Evolutionary conservation across 176 grass and related monocot genomes (phyloP), one percentile per base, ranked within the genome.

Genomic region (Calamus simplicifolius): DNA sequence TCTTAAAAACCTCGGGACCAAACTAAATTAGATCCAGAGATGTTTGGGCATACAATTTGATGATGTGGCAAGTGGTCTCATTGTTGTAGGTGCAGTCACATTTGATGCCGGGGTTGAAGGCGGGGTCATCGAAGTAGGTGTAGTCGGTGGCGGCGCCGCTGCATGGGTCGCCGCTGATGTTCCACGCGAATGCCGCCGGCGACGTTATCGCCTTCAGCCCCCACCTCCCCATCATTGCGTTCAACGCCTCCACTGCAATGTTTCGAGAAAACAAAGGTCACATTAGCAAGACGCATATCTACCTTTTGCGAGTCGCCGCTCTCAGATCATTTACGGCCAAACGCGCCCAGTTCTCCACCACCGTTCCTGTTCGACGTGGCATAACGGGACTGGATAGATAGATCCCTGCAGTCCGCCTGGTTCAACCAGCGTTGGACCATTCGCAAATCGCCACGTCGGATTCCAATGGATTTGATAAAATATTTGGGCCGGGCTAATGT

Each of bases 141-240:
- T 15, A 29, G 29, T 90, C 86, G 16, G 80, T 79, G 51, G 91
- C 91, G 18, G 50, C 21, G 64, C 91, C 91, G 60, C 67, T 95
- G 81, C 91, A 95, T 16, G 80, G 91, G 53, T 95, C 68, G 50
- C 86, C 86, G 74, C 74, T 95, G 77, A 87, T 82, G 80, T 90
- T 95, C 91, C 91, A 95, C 21, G 21, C 21, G 21, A 23, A 23
- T 1, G 21, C 21, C 21, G 69, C 29, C 10, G 86, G 8, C 7
- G 70, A 30, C 59, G 85, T 23, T 23, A 23, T 76, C 55, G 4
- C 56, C 69, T 38, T 50, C 21, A 23, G 21, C 5, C 71, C 68
- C 31, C 85, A 85, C 59, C 79, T 72, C 29, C 50, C 85, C 50
- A 89, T 58, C 13, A 95, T 77, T 16, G 71, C 60, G 51, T 90